Base-by-base conservation (phyloP, 768 basidiomycete genomes). In the Rubroboletus satanas region DNA sequence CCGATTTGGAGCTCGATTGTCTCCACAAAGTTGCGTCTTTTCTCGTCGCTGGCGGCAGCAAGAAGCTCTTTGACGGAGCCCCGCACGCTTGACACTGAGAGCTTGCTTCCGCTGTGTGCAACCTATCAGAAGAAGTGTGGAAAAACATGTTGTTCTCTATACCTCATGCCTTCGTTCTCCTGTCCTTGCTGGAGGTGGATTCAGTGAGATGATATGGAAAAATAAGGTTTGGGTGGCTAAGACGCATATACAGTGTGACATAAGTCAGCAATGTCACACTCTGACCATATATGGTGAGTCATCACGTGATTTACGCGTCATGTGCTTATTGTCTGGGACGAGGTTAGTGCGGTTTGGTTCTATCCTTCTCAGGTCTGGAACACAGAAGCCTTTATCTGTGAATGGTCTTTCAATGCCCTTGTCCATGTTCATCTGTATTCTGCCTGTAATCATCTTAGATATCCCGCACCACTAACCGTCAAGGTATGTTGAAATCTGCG, bases 31-130 rank as follows among this genome's bases (percentile, higher is more conserved):
- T 96, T 94, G 66, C 93, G 85, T 76, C 83, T 89, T 78, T 90
- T 88, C 74, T 93, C 93, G 77, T 87, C 87, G 62, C 76, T 88
- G 66, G 93, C 84, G 17, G 87, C 85, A 54, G 81, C 84, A 58
- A 96, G 82, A 61, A 98, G 83, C 63, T 93, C 91, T 76, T 90
- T 90, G 77, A 98, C 84, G 71, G 90, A 93, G 79, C 86, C 87
- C 87, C 97, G 96, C 92, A 99, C 96, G 87, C 94, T 96, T 88
- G 93, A 84, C 84, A 96, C 95, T 88, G 90, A 92, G 75, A 97
- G 88, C 81, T 96, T 97, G 72, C 80, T 83, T 66, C 75, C 69
- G 68, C 70, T 73, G 55, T 45, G 17, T 3, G 14, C 11, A 41
- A 5, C 7, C 26, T 0, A 23, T 61, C 17, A 66, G 55, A 21